A percentile compares a stretch with the other conserved stretches of the same genome.
Conservation (phyloP, 2,329 filamentous ascomycete species). For the Trichoderma asperellum region DNA sequence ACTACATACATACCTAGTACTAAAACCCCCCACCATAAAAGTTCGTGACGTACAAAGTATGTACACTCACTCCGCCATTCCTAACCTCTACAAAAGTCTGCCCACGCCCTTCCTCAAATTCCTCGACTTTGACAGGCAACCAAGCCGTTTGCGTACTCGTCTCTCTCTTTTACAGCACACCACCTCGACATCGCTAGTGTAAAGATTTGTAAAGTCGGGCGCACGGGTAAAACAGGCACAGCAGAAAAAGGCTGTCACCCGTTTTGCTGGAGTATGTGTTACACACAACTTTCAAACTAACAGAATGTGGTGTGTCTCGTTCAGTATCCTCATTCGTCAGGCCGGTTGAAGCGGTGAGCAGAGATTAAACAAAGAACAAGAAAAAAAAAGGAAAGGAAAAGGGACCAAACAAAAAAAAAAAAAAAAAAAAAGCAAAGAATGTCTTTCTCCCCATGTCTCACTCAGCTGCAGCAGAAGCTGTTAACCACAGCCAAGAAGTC, state of each 20-base stretch:
- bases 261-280: not conserved
- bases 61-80: not conserved
- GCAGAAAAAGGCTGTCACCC: not conserved
- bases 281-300: not conserved
- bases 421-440: not conserved
- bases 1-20: too few species aligned
- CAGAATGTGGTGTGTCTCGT: not conserved
- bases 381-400: not conserved
- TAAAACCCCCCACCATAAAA: conserved; percentile 1
- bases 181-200: conserved; percentile 6
- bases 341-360: conserved; percentile 11
- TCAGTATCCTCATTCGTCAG: conserved; percentile 10
- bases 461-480: conserved; percentile 22
- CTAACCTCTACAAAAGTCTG: not conserved
- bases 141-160: not conserved
- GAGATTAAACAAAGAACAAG: not conserved
- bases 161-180: conserved; percentile 1
- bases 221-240: conserved; percentile 26
- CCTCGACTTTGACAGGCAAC: not conserved
- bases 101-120: not conserved
- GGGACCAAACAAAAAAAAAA: not conserved
- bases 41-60: not conserved
- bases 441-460: conserved; percentile 15
- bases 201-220: conserved; percentile 3
- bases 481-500: conserved; percentile 10